A percentile compares a stretch with the other conserved stretches of the same genome.
Conservation (phyloP, 2,329 filamentous ascomycete genomes). For the Thielaviopsis cerberus region DNA sequence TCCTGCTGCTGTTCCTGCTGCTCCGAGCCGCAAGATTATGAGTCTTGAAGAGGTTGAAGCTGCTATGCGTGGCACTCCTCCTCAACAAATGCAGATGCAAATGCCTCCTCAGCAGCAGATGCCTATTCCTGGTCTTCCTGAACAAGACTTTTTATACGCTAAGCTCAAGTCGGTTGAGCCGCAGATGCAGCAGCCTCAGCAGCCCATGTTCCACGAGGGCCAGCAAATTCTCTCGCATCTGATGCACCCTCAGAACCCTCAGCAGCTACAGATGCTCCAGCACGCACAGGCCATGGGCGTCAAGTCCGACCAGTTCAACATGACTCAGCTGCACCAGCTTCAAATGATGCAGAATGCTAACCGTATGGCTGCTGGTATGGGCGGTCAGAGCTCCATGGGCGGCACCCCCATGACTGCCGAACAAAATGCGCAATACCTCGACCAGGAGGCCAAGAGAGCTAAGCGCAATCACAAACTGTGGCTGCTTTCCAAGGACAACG, state of each 20-base stretch:
- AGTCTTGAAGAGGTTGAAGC: slow-evolving; percentile 94
- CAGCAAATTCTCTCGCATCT: slow-evolving; percentile 28
- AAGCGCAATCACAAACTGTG: slow-evolving; percentile 98
- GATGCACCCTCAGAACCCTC: slow-evolving; percentile 19
- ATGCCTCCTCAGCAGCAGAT: slow-evolving; percentile 21
- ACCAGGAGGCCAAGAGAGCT: slow-evolving; percentile 82
- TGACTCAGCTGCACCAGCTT: slow-evolving; percentile 44
- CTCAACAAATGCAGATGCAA: slow-evolving; percentile 22
- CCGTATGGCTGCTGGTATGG: not conserved
- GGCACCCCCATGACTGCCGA: slow-evolving; percentile 55
- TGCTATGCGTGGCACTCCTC: slow-evolving; percentile 49
- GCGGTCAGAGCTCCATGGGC: slow-evolving; percentile 16
- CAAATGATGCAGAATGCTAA: slow-evolving; percentile 17
- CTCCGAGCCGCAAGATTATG: slow-evolving; percentile 56
- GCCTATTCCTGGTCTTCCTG: slow-evolving; percentile 6
- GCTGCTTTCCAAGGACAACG: slow-evolving; percentile 80
- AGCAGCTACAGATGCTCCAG: slow-evolving; percentile 18
- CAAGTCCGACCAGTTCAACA: slow-evolving; percentile 40
- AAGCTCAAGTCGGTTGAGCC: slow-evolving; percentile 15
- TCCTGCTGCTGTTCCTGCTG: slow-evolving; percentile 17
- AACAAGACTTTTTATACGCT: slow-evolving; percentile 11
- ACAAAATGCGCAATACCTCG: slow-evolving; percentile 64
- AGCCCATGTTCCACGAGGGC: slow-evolving; percentile 11
- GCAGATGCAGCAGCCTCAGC: slow-evolving; percentile 16
- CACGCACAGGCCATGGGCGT: slow-evolving; percentile 19